A percentile compares a stretch with the other conserved stretches of the same genome.
Conservation (phyloP, 345 rosid species). For the Brassica juncea region DNA sequence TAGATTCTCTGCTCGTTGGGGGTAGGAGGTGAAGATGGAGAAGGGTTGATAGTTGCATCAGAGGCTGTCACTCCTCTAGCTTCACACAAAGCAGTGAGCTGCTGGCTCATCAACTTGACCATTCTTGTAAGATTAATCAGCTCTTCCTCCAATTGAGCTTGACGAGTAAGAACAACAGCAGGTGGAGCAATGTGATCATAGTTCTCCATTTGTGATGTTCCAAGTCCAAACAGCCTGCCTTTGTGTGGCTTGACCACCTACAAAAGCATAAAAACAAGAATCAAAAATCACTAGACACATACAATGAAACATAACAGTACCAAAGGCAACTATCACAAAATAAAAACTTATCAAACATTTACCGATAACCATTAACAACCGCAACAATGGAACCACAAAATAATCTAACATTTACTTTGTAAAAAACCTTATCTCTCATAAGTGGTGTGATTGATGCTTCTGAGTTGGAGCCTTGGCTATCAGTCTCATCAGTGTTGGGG, state of each 20-base stretch:
- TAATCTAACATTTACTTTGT: not conserved
- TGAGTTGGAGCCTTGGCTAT: no score
- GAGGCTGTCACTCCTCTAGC: not conserved
- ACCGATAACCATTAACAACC: no score
- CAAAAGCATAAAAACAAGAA: no score
- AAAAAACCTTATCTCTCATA: not conserved
- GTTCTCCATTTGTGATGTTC: not conserved
- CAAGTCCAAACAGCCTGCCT: no score
- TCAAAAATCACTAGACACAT: no score
- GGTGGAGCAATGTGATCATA: not conserved
- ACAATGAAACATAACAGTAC: no score
- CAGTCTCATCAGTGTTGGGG: not conserved
- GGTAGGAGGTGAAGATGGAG: not conserved
- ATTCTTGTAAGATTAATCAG: not conserved
- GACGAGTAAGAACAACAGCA: no score
- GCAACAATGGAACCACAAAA: not conserved
- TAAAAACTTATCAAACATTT: no score
- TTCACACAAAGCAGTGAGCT: not conserved
- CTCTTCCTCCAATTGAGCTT: not conserved
- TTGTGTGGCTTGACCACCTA: no score
- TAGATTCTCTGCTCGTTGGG: not conserved
- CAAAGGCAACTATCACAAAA: not conserved
- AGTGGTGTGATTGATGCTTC: no score
- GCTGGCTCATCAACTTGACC: not conserved
- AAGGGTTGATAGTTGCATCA: not conserved